These are phyloP conservation scores for Ophiostoma ulmi DNA, from an alignment of 2,329 filamentous ascomycete genomes.

Conservation along the genomic window DNA sequence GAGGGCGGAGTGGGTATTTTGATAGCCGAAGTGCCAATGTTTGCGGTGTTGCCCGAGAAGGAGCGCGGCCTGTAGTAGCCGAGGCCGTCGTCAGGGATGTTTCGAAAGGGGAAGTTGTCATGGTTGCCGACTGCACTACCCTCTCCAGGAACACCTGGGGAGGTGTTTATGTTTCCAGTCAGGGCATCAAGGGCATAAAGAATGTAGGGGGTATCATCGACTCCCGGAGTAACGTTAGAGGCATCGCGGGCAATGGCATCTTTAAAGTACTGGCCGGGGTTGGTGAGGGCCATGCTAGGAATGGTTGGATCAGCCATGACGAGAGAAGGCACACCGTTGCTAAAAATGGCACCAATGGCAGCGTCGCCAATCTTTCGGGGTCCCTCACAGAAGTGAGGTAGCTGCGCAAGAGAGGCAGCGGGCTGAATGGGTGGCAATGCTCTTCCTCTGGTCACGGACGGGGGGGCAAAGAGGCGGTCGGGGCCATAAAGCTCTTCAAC, in stretches of 20 bases:
- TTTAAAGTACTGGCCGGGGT: constrained; percentile 39
- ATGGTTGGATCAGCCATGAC: background rate
- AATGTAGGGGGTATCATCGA: constrained; percentile 83
- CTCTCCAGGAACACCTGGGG: constrained; percentile 30
- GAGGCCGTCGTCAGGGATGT: constrained; percentile 38
- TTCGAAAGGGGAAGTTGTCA: constrained; percentile 26
- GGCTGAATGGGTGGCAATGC: background rate
- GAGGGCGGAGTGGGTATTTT: constrained; percentile 2
- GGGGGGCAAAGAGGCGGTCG: constrained; percentile 38
- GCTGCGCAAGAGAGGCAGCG: background rate
- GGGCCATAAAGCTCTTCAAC: constrained; percentile 45
- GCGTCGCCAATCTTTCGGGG: background rate
- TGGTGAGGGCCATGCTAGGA: constrained; percentile 18
- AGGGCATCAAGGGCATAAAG: constrained; percentile 85
- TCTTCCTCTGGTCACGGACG: constrained; percentile 19
- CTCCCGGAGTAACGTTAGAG: constrained; percentile 62
- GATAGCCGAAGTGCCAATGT: constrained; percentile 22
- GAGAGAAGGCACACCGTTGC: background rate
- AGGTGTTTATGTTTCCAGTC: constrained; percentile 52
- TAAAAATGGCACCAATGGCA: constrained; percentile 11
- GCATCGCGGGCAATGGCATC: constrained; percentile 49
- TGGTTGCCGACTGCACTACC: constrained; percentile 46
- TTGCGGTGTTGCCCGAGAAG: background rate
- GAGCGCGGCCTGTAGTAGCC: constrained; percentile 34
- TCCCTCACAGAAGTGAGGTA: background rate